Base-by-base conservation (phyloP, 2,329 filamentous ascomycete species). In the Trichoderma afroharzianum region DNA sequence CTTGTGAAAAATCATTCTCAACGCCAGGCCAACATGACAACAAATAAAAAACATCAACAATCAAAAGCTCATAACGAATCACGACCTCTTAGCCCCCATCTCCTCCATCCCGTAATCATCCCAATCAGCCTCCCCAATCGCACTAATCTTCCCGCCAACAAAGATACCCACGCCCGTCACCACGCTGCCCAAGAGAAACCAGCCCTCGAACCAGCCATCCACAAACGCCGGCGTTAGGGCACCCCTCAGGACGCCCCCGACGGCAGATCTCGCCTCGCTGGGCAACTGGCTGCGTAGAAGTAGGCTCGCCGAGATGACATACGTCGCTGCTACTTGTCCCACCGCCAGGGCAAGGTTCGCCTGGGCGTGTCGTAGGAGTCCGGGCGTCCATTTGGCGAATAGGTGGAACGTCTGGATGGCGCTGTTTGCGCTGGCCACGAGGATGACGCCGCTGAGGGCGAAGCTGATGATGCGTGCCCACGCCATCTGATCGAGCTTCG, bases 381-480 rank as follows among this genome's bases (percentile, higher is more conserved):
- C 85, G 0, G 93, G 93, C 9, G 90, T 87, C 83, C 93, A 92
- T 74, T 91, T 91, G 4, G 92, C 89, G 77, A 97, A 93, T 69
- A 97, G 87, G 75, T 92, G 90, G 76, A 95, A 92, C 0, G 94
- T 97, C 79, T 96, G 93, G n/a, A 95, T 84, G 21, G 93, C 93
- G 71, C 91, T 92, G 80, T 92, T 93, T 81, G 94, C 94, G 70
- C 92, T 93, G 3, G 92, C 91, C 18, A 93, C 85, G 28, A 97
- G 90, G 79, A 97, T 96, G 63, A 95, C 89, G 21, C 93, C 94
- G 8, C 91, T 93, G 5, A 97, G 86, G 26, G 94, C 83, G 81
- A 97, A 97, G 72, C 92, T 94, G 74, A 97, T 95, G 78, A 94
- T 92, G 33, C 93, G 91, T 26, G 92, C 91, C 93, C 93, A 97